Evolutionary conservation across 768 basidiomycete genomes (phyloP).

Genomic region (Chalciporus chontae): DNA sequence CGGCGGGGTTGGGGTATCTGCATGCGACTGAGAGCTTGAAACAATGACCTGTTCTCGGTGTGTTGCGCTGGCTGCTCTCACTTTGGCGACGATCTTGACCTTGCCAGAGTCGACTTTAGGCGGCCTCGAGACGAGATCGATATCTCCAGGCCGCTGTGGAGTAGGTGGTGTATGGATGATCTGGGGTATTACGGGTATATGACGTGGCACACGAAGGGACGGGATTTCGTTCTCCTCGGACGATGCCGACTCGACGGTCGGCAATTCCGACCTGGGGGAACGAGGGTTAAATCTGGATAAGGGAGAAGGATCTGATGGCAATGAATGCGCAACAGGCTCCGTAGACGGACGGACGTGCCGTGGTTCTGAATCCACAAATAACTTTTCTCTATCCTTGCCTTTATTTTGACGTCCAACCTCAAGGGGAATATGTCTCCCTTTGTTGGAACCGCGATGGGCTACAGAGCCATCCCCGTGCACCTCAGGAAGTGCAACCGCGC

Average conservation of each 20-base stretch:
- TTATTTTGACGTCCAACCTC: conserved; percentile 19
- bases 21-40: conserved; percentile 19
- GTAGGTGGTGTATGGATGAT: conserved; percentile 38
- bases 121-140: conserved; percentile 4
- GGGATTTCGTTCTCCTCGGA: conserved; percentile 25
- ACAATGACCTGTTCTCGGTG: conserved; percentile 28
- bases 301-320: conserved; percentile 17
- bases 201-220: conserved; percentile 29
- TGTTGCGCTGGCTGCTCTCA: conserved; percentile 4
- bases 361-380: neutral
- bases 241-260: conserved; percentile 26
- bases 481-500: conserved; percentile 32
- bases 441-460: conserved; percentile 12
- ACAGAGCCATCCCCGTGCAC: conserved; percentile 10
- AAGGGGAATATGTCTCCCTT: conserved; percentile 4
- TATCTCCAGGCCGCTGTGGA: conserved; percentile 26
- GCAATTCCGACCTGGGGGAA: conserved; percentile 13
- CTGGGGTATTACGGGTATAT: conserved; percentile 27
- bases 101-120: conserved; percentile 15
- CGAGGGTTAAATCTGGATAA: conserved; percentile 11
- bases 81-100: conserved; percentile 14
- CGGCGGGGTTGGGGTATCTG: neutral
- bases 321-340: conserved; percentile 20
- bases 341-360: conserved; percentile 12
- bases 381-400: conserved; percentile 26